These are phyloP conservation scores for Penicillium sp. DNA, from an alignment of 2,329 filamentous ascomycete species.

Conservation along the genomic window DNA sequence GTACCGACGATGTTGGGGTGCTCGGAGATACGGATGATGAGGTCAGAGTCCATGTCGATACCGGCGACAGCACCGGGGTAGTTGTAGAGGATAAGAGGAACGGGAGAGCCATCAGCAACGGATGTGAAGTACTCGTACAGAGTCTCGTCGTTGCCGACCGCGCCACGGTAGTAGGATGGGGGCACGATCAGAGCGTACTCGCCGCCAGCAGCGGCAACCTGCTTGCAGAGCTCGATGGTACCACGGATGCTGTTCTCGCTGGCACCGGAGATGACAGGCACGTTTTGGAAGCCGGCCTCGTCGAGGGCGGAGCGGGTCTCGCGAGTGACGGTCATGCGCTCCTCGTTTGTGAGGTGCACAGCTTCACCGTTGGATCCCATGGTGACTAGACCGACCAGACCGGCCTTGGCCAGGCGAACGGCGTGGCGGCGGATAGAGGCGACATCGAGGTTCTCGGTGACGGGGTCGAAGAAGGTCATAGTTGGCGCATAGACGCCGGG, in stretches of 20 bases:
- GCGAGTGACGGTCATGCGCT: constrained; percentile 72
- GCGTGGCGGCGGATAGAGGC: constrained; percentile 77
- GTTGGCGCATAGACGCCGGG: constrained; percentile 85
- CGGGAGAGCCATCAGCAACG: constrained; percentile 72
- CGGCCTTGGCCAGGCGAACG: constrained; percentile 72
- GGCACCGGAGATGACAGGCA: constrained; percentile 80
- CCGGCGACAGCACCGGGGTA: constrained; percentile 85
- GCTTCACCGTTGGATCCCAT: constrained; percentile 93
- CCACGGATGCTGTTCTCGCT: constrained; percentile 79
- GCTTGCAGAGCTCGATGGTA: constrained; percentile 72
- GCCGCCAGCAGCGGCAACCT: constrained; percentile 67
- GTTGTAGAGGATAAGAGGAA: constrained; percentile 86
- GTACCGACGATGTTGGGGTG: constrained; percentile 85
- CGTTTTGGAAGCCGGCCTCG: constrained; percentile 70
- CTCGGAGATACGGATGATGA: constrained; percentile 74
- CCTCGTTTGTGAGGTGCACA: constrained; percentile 75
- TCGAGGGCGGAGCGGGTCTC: constrained; percentile 81
- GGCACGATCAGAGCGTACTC: constrained; percentile 80
- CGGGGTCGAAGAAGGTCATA: constrained; percentile 85
- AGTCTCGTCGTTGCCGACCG: constrained; percentile 69
- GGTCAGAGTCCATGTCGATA: constrained; percentile 86
- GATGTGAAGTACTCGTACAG: constrained; percentile 71
- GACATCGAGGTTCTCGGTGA: constrained; percentile 82
- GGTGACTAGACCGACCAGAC: constrained; percentile 77
- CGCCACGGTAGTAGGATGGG: constrained; percentile 78